phyloP scores from a whole-genome alignment of 2,329 filamentous ascomycete species.

The Fusarium sp. region DNA sequence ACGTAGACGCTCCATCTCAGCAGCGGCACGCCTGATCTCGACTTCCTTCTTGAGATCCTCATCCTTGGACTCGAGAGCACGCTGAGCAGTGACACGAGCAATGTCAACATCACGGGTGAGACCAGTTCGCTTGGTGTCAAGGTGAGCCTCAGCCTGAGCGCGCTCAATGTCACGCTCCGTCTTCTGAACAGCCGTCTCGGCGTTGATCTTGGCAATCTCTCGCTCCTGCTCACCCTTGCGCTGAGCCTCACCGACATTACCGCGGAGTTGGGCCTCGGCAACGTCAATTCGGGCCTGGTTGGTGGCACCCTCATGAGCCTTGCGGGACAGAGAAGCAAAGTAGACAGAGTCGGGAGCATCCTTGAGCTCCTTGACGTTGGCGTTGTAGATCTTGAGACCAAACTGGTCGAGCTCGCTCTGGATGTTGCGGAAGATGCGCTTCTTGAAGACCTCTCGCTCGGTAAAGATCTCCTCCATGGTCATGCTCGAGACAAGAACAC shows the following conservation, averaged over 20 bases:
- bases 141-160: constrained; percentile 79
- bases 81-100: constrained; percentile 78
- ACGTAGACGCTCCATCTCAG: constrained; percentile 83
- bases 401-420: constrained; percentile 85
- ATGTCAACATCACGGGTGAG: constrained; percentile 82
- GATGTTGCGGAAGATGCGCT: constrained; percentile 79
- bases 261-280: constrained; percentile 72
- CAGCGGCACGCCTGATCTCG: constrained; percentile 80
- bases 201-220: constrained; percentile 88
- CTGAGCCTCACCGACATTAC: constrained; percentile 82
- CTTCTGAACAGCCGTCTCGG: constrained; percentile 85
- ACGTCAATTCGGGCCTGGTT: constrained; percentile 81
- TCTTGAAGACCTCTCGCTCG: constrained; percentile 81
- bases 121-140: constrained; percentile 78
- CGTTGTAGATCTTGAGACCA: constrained; percentile 77
- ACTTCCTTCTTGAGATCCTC: constrained; percentile 85
- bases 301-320: constrained; percentile 86
- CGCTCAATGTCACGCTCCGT: constrained; percentile 88
- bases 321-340: constrained; percentile 83
- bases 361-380: constrained; percentile 88
- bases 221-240: constrained; percentile 85
- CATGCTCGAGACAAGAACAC: constrained; percentile 86
- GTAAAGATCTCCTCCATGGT: constrained; percentile 94
- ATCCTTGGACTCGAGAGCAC: constrained; percentile 80
- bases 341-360: constrained; percentile 86